Conservation (phyloP, 345 rosid genomes). For the Eucalyptus marginata region DNA sequence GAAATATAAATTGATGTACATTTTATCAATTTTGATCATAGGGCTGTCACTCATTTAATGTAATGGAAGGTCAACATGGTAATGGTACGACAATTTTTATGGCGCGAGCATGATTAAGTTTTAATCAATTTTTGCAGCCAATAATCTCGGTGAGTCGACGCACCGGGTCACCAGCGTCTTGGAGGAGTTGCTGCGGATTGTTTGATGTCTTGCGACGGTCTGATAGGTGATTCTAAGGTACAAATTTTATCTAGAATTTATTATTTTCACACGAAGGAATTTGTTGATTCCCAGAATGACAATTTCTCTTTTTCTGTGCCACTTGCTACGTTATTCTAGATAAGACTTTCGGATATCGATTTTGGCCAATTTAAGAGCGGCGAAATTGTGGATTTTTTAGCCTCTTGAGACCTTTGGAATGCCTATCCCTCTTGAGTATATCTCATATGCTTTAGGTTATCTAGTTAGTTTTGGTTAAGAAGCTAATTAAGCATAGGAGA, state of each 20-base stretch:
- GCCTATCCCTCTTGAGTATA: neutral
- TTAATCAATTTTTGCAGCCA: slow-evolving; percentile 8
- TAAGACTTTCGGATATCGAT: neutral
- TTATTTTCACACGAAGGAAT: neutral
- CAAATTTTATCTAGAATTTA: neutral
- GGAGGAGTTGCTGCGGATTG: slow-evolving; percentile 77
- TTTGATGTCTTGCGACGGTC: slow-evolving; percentile 41
- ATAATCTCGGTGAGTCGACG: slow-evolving; percentile 5
- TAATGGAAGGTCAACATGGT: neutral
- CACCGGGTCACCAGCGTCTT: slow-evolving; percentile 23
- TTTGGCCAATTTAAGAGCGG: neutral
- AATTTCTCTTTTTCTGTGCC: neutral
- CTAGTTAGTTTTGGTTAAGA: neutral
- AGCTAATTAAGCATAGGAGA: neutral
- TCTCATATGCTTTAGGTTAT: neutral
- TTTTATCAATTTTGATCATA: neutral
- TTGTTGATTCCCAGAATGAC: neutral
- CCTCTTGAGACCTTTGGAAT: neutral
- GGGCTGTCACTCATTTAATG: neutral
- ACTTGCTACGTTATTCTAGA: neutral
- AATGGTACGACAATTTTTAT: neutral
- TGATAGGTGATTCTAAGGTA: neutral
- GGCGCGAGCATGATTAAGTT: neutral
- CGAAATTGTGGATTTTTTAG: neutral
- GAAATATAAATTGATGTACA: neutral